Conservation (phyloP, 306 rosid species). For the Carpinus viminea region DNA sequence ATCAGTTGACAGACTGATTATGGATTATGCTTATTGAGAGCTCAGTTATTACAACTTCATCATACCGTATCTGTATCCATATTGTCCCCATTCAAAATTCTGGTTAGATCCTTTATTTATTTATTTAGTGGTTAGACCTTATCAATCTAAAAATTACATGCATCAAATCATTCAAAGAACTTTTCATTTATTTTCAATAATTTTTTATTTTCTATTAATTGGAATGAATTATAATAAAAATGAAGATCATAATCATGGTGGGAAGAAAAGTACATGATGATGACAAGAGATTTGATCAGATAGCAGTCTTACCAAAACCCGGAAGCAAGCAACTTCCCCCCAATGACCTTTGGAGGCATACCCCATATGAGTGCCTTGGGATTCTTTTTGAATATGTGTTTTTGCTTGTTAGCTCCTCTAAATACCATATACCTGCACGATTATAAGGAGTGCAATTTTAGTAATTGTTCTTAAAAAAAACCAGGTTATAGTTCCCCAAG, state of each 20-base stretch:
- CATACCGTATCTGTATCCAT: not conserved
- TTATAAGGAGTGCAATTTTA: not conserved
- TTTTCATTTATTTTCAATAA: not conserved
- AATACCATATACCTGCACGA: slow-evolving; percentile 77
- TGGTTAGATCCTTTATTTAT: not conserved
- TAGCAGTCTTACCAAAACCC: slow-evolving; percentile 84
- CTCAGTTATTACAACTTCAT: not conserved
- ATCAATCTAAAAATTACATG: not conserved
- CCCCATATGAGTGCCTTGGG: slow-evolving; percentile 93
- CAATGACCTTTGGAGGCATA: slow-evolving; percentile 75
- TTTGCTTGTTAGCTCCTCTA: slow-evolving; percentile 98
- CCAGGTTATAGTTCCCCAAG: slow-evolving; percentile 3
- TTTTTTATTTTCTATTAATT: not conserved
- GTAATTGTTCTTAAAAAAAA: not conserved
- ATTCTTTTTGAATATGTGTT: slow-evolving; percentile 84
- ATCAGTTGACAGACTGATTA: not conserved
- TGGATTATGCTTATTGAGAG: not conserved
- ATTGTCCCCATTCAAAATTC: not conserved
- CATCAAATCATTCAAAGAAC: not conserved
- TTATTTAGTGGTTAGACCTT: not conserved
- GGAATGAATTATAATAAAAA: not conserved
- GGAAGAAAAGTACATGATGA: slow-evolving; percentile 19
- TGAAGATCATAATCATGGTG: not conserved
- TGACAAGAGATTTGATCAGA: not conserved
- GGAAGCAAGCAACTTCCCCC: slow-evolving; percentile 93